Conservation (phyloP, 2,329 filamentous ascomycete genomes). For the Huntiella abstrusa region DNA sequence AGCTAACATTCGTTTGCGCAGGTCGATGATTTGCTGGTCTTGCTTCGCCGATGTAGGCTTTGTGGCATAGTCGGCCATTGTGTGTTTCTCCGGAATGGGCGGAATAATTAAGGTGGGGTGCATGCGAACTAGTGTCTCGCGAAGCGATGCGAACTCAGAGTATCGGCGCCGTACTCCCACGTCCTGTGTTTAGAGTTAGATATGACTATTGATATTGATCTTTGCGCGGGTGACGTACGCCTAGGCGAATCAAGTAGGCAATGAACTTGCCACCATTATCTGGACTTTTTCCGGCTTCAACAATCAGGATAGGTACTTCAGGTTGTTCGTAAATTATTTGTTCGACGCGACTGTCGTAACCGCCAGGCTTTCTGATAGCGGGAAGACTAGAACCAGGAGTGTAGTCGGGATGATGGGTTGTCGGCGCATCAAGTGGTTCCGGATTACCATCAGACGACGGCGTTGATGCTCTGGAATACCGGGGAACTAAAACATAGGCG, state of each 20-base stretch:
- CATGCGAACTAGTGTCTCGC: constrained; percentile 72
- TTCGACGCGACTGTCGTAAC: constrained; percentile 88
- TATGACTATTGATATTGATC: too few species aligned
- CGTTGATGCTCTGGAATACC: constrained; percentile 4
- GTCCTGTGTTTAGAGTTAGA: constrained; percentile 37
- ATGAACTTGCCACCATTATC: constrained; percentile 89
- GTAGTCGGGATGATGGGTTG: constrained; percentile 17
- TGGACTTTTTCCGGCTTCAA: constrained; percentile 83
- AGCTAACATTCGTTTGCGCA: constrained; percentile 88
- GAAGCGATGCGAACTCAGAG: constrained; percentile 85
- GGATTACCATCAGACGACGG: constrained; percentile 9
- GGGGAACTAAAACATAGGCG: neutral
- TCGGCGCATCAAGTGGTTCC: neutral
- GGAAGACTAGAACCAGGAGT: constrained; percentile 26
- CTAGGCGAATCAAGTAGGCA: constrained; percentile 90
- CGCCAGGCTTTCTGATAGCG: constrained; percentile 56
- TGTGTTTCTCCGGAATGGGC: constrained; percentile 96
- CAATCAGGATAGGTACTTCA: constrained; percentile 75
- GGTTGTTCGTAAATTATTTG: constrained; percentile 95
- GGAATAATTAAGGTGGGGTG: constrained; percentile 92
- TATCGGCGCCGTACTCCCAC: constrained; percentile 88
- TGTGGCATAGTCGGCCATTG: constrained; percentile 94
- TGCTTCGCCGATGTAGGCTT: constrained; percentile 97
- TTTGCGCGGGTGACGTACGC: constrained; percentile 34
- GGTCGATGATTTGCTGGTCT: constrained; percentile 88